phyloP scores from a whole-genome alignment of 2,329 filamentous ascomycete genomes.

The Phialocephala subalpina region DNA sequence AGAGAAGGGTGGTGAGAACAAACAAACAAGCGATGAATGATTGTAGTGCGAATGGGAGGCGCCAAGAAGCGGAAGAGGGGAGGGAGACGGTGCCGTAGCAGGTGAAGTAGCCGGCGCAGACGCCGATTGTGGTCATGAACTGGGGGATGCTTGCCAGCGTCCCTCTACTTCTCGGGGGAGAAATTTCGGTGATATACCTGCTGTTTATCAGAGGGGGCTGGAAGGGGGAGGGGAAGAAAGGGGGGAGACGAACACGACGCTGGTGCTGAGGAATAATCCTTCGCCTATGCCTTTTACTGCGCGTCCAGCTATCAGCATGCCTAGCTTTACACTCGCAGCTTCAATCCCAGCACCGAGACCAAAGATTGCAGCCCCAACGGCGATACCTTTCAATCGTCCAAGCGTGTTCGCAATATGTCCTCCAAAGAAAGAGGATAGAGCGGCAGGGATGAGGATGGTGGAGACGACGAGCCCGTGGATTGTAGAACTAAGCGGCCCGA shows the following conservation, averaged over 20 bases:
- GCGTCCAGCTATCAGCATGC: conserved; percentile 63
- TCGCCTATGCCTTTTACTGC: conserved; percentile 65
- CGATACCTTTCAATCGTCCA: conserved; percentile 58
- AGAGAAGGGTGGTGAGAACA: conserved; percentile 46
- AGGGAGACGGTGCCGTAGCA: conserved; percentile 63
- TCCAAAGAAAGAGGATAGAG: conserved; percentile 63
- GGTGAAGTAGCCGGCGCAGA: conserved; percentile 65
- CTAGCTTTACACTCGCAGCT: conserved; percentile 53
- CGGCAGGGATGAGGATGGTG: conserved; percentile 64
- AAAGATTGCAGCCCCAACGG: conserved; percentile 60
- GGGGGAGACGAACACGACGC: conserved; percentile 53
- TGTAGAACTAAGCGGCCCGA: conserved; percentile 59
- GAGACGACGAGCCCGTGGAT: conserved; percentile 65
- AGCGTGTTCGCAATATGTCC: conserved; percentile 60
- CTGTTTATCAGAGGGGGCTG: conserved; percentile 16
- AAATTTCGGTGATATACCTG: conserved; percentile 66
- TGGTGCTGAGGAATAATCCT: conserved; percentile 64
- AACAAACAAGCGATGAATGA: conserved; percentile 51
- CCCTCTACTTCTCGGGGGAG: conserved; percentile 58
- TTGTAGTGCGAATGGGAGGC: conserved; percentile 61
- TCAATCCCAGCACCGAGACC: conserved; percentile 61
- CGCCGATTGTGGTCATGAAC: conserved; percentile 56
- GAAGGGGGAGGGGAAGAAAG: neutral
- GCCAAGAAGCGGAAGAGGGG: conserved; percentile 59
- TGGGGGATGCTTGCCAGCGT: conserved; percentile 61